phyloP scores from a whole-genome alignment of 768 basidiomycete species.

The Suillus clintonianus region DNA sequence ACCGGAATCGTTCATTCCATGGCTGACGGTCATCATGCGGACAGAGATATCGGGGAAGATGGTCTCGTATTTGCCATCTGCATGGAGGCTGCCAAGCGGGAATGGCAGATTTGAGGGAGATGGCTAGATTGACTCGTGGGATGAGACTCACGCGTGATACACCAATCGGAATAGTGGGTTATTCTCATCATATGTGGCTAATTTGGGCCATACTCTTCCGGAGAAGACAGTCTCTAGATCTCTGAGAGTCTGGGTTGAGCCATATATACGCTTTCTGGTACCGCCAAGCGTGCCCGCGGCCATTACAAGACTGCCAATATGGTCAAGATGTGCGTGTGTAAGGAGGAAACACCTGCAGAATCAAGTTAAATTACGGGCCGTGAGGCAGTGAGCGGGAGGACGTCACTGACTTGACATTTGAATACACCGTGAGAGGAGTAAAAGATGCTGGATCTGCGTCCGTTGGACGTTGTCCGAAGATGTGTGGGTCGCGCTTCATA shows the following conservation, averaged over 20 bases:
- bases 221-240: constrained; percentile 75
- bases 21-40: constrained; percentile 67
- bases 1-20: constrained; percentile 59
- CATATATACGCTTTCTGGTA: constrained; percentile 63
- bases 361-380: neutral
- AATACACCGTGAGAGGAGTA: constrained; percentile 29
- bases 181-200: constrained; percentile 72
- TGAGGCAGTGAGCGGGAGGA: neutral
- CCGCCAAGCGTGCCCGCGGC: constrained; percentile 77
- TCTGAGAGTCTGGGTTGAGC: constrained; percentile 58
- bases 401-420: constrained; percentile 33
- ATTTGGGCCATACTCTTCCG: constrained; percentile 82
- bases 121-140: constrained; percentile 3
- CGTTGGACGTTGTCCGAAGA: constrained; percentile 43
- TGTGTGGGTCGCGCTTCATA: constrained; percentile 51
- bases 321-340: constrained; percentile 91
- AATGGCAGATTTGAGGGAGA: constrained; percentile 8
- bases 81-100: constrained; percentile 39
- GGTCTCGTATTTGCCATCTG: constrained; percentile 52
- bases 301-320: constrained; percentile 79
- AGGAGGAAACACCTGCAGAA: constrained; percentile 69
- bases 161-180: constrained; percentile 61
- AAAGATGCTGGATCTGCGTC: constrained; percentile 14
- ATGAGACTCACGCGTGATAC: constrained; percentile 59
- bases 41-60: constrained; percentile 62